Base-by-base conservation (phyloP, 495 filamentous ascomycete genomes). In the Aspergillus nanangensis region DNA sequence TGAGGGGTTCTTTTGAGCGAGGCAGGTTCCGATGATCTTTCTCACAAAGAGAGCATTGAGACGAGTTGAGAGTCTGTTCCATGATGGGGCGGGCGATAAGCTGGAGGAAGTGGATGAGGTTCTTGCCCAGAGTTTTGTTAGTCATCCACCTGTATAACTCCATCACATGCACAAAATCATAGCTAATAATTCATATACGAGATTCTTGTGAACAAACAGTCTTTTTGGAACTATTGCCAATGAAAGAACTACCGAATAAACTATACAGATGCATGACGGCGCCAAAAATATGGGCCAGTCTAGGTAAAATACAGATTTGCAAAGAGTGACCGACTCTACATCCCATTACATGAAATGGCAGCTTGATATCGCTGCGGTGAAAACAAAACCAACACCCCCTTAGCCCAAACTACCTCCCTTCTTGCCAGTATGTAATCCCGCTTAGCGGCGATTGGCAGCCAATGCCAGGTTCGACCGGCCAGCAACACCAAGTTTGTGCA, bases 401-500 rank as follows among this genome's bases (percentile, higher is more conserved):
- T n/a, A n/a, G n/a, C n/a, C n/a, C n/a, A n/a, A n/a, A n/a, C n/a
- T n/a, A n/a, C n/a, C n/a, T n/a, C n/a, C n/a, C n/a, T n/a, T n/a
- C n/a, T n/a, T n/a, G n/a, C n/a, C n/a, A n/a, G n/a, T n/a, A n/a
- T n/a, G n/a, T n/a, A n/a, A n/a, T n/a, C n/a, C n/a, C n/a, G n/a
- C n/a, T 11, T 29, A 29, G 7, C 25, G 25, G 11, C 25, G 25
- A 29, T 11, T 11, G 43, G 56, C 50, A 45, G 45, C 40, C 18
- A 65, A 48, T 15, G 57, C 52, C 60, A 94, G 49, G 64, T 96
- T 96, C 8, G 83, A 80, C 53, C 91, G 76, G 11, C 80, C 74
- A 4, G 76, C 72, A 38, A 89, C 83, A 59, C 77, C 88, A 48
- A 80, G 58, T 76, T 87, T 88, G 63, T 96, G 88, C 20, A 91